These are phyloP conservation scores for Steccherinum ochraceum DNA, from an alignment of 768 basidiomycete genomes.

Conservation along the genomic window DNA sequence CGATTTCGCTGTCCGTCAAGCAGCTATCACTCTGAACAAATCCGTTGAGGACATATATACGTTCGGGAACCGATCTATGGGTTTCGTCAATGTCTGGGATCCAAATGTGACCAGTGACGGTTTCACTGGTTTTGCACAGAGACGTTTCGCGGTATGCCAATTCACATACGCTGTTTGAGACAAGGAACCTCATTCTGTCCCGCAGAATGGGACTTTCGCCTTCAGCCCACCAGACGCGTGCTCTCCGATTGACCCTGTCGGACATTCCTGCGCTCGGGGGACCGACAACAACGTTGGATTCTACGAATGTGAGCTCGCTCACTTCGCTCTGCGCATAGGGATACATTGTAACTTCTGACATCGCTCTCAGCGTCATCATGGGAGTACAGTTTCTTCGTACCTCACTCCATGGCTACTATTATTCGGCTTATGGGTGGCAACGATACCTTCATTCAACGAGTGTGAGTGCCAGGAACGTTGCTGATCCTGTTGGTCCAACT, in stretches of 20 bases:
- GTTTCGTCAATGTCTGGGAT: constrained; percentile 47
- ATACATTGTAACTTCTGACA: too few relatives aligned
- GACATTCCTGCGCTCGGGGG: constrained; percentile 43
- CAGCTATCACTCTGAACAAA: constrained; percentile 36
- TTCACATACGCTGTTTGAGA: too few relatives aligned
- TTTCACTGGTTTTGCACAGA: constrained; percentile 41
- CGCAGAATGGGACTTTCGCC: constrained; percentile 43
- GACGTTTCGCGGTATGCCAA: constrained; percentile 33
- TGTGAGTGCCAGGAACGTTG: constrained; percentile 23
- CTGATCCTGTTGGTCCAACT: not conserved
- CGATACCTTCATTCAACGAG: constrained; percentile 33
- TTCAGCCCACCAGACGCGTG: constrained; percentile 44
- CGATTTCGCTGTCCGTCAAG: constrained; percentile 49
- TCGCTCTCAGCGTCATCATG: constrained; percentile 38
- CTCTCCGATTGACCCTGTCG: constrained; percentile 40
- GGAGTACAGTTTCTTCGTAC: constrained; percentile 49
- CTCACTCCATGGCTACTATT: constrained; percentile 43
- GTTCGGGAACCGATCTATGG: constrained; percentile 46
- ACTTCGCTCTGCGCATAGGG: not conserved
- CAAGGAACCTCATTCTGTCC: not conserved
- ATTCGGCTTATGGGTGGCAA: constrained; percentile 42
- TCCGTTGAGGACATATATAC: constrained; percentile 30
- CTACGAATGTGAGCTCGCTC: constrained; percentile 37
- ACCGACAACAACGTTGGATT: constrained; percentile 45
- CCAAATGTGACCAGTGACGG: constrained; percentile 37